Evolutionary conservation across 164 flowering plant species (phyloP), one percentile per base, ranked within the genome.

Genomic region (Taxillus chinensis): DNA sequence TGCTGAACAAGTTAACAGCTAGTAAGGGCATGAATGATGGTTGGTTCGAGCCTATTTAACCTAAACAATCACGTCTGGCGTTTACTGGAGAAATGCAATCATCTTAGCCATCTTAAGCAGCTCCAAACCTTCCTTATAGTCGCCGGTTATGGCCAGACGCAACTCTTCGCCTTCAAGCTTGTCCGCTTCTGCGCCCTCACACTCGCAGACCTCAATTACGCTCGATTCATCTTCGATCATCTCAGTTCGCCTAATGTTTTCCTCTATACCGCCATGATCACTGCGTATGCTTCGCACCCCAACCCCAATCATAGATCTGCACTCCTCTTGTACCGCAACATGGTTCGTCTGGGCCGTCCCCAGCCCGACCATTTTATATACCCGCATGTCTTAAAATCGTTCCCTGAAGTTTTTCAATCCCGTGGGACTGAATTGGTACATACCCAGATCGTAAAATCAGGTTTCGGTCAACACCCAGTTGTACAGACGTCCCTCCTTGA

Each of bases 121-220:
- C 78, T 86, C 57, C 90, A 88, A 68, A 70, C 83, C 55, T 76
- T 66, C 55, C 77, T 84, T 64, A 52, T 76, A 46, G 64, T 82
- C 13, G 75, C 74, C 3, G 96, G 92, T 60, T 82, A 81, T 58
- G 66, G 62, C 62, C 75, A 77, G 13, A 72, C 80, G 7, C 84
- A 82, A 41, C 77, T 83, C 78, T 75, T 66, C 59, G 67, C 77
- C n/a, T 83, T 86, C 84, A 84, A 84, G 64, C 88, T 84, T 45
- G 62, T 86, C 17, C 87, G 92, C 62, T 77, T 82, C 71, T 79
- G 80, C 75, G 51, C 72, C 13, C 72, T 74, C 59, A 14, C 74
- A 7, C 78, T 82, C 59, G 8, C 72, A 65, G 61, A 83, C 61
- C 72, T 87, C 51, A 5, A 46, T 42, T 80, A 85, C 58, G 89